phyloP scores from a whole-genome alignment of 768 basidiomycete genomes.

The Tulasnella sp. region DNA sequence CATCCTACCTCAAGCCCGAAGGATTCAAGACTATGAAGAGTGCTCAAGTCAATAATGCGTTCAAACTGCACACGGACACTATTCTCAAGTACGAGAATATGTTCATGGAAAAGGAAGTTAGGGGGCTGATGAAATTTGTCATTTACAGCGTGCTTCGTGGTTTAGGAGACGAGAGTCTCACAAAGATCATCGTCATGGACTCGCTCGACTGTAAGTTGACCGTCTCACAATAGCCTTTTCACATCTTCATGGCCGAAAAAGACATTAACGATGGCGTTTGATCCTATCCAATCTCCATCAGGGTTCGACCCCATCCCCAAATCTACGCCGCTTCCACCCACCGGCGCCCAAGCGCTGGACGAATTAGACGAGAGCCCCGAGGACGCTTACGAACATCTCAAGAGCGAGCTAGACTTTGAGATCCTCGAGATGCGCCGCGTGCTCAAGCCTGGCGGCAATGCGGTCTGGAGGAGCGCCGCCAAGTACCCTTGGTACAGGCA shows the following conservation, averaged over 20 bases:
- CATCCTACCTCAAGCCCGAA: slow-evolving; percentile 48
- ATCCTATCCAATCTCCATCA: slow-evolving; percentile 12
- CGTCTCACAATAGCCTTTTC: slow-evolving; percentile 17
- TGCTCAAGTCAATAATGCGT: slow-evolving; percentile 34
- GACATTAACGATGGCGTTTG: too few relatives aligned
- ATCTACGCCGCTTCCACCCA: slow-evolving; percentile 33
- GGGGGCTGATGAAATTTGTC: slow-evolving; percentile 16
- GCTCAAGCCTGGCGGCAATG: slow-evolving; percentile 45
- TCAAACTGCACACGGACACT: slow-evolving; percentile 62
- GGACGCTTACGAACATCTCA: too few relatives aligned
- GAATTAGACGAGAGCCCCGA: too few relatives aligned
- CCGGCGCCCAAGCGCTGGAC: slow-evolving; percentile 34
- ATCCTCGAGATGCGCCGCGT: slow-evolving; percentile 45
- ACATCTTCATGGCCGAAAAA: background rate
- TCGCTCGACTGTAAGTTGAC: slow-evolving; percentile 32
- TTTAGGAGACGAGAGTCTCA: slow-evolving; percentile 39
- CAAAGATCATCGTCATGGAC: slow-evolving; percentile 61
- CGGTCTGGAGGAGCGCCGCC: slow-evolving; percentile 56
- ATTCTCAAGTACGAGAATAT: slow-evolving; percentile 45
- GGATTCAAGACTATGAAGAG: slow-evolving; percentile 49
- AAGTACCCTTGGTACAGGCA: slow-evolving; percentile 56
- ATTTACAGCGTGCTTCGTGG: slow-evolving; percentile 35
- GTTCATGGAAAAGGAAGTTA: background rate
- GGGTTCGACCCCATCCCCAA: slow-evolving; percentile 22
- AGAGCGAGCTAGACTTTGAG: slow-evolving; percentile 40